Percentiles rank a stretch among this genome's conserved stretches.
Conservation (phyloP, 1,139 yeast genomes). For the Pneumocystis wakefieldiae region DNA sequence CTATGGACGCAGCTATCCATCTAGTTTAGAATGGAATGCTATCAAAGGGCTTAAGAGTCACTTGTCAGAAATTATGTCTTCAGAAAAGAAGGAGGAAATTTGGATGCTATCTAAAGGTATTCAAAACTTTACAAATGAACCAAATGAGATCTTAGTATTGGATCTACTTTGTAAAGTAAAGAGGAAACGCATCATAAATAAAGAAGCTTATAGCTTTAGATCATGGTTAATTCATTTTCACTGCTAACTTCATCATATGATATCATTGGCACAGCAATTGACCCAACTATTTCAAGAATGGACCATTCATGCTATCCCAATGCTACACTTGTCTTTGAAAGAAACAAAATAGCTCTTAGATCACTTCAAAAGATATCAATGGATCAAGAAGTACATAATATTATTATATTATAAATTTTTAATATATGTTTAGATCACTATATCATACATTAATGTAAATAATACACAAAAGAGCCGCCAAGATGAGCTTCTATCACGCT, state of each 20-base stretch:
- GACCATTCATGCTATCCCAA: constrained; percentile 27
- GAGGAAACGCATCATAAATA: background rate
- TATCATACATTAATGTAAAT: constrained; percentile 12
- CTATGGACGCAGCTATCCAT: background rate
- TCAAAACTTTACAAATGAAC: constrained; percentile 5
- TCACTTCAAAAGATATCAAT: constrained; percentile 18
- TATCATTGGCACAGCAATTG: constrained; percentile 26
- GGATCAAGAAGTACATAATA: constrained; percentile 18
- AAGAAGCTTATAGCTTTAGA: background rate
- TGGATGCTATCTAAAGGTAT: constrained; percentile 10
- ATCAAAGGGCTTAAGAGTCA: constrained; percentile 3
- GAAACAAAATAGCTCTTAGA: constrained; percentile 15
- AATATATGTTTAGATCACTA: background rate
- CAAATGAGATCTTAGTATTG: constrained; percentile 1
- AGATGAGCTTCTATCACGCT: constrained; percentile 5
- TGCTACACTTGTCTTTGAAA: constrained; percentile 19
- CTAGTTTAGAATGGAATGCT: background rate
- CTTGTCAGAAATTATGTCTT: constrained; percentile 1
- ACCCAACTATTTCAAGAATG: constrained; percentile 26
- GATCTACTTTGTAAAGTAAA: constrained; percentile 6
- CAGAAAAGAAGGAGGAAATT: constrained; percentile 3
- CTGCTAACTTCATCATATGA: constrained; percentile 7
- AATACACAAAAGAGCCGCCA: constrained; percentile 5
- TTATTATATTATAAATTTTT: background rate
- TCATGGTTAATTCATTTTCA: constrained; percentile 8